Base-by-base conservation (phyloP, 164 flowering plant genomes). In the Chimonanthus salicifolius region DNA sequence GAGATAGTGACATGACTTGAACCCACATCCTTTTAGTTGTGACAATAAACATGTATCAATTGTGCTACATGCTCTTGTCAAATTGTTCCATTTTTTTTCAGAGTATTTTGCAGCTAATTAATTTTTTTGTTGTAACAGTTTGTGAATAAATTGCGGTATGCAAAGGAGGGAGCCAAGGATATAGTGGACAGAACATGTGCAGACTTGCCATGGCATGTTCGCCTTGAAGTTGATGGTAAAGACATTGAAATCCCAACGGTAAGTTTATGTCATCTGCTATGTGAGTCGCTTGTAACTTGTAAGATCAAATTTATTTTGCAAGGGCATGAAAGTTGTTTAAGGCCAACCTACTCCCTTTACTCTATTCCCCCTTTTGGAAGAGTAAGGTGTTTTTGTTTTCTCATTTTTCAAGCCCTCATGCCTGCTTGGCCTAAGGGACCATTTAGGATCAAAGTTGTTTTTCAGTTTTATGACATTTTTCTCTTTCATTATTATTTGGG, bases 121-220 rank as follows among this genome's bases (percentile, higher is more conserved):
- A 68, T 3, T 0, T 9, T 44, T 47, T 49, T 48, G 4, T 11
- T 73, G 82, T 69, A 49, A 74, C 86, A 90, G 95, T 90, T 90
- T 80, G 82, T 90, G 71, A 90, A 90, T 74, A 88, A 90, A 82
- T 73, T 90, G 80, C 83, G 88, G 63, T 90, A 90, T 83, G 92
- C 95, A 33, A 90, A 78, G 78, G 95, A 90, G 85, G 95, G 95
- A 78, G 92, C 92, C 10, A 87, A 80, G 78, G 90, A 85, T 77
- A 90, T 90, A 64, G 80, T 90, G 92, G 95, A 87, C 77, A 82
- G 92, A 84, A 78, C 95, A 49, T 90, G 90, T 80, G 89, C 91
- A 4, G 88, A 88, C 71, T 80, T 88, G 70, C 95, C 95, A 60
- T 90, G 90, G 91, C 86, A 88, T 78, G 89, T 88, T 50, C 78